Conservation (phyloP, 1,139 yeast species). For the Magnusiomyces clavatus region DNA sequence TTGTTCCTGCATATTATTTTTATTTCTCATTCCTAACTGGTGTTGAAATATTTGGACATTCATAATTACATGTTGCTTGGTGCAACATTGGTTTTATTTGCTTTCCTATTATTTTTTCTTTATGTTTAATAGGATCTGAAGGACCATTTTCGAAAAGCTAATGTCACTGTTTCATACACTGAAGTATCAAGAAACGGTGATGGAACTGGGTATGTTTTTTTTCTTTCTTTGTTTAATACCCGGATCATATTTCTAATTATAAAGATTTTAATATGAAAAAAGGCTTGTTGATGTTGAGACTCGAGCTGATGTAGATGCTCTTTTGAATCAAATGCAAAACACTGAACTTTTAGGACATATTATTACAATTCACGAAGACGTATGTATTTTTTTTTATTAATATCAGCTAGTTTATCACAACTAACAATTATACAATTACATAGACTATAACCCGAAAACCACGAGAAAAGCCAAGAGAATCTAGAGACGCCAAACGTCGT, state of each 20-base stretch:
- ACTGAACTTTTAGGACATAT: constrained; percentile 20
- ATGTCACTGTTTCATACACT: constrained; percentile 31
- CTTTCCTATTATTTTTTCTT: constrained; percentile 1
- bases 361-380: constrained; percentile 22
- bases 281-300: constrained; percentile 21
- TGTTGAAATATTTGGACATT: neutral
- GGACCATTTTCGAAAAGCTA: constrained; percentile 31
- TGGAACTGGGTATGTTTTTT: constrained; percentile 23
- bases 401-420: neutral
- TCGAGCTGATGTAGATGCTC: constrained; percentile 22
- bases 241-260: neutral
- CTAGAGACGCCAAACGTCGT: constrained; percentile 7
- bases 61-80: too few relatives aligned
- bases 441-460: constrained; percentile 4
- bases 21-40: neutral
- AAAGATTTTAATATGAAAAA: constrained; percentile 2
- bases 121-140: constrained; percentile 25
- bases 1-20: constrained; percentile 14
- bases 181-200: constrained; percentile 30
- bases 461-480: constrained; percentile 2
- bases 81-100: neutral
- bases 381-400: constrained; percentile 13
- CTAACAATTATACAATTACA: constrained; percentile 2
- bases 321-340: constrained; percentile 20
- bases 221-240: neutral